phyloP scores from a whole-genome alignment of 2,329 filamentous ascomycete species.

The Hymenoscyphus infarciens region DNA sequence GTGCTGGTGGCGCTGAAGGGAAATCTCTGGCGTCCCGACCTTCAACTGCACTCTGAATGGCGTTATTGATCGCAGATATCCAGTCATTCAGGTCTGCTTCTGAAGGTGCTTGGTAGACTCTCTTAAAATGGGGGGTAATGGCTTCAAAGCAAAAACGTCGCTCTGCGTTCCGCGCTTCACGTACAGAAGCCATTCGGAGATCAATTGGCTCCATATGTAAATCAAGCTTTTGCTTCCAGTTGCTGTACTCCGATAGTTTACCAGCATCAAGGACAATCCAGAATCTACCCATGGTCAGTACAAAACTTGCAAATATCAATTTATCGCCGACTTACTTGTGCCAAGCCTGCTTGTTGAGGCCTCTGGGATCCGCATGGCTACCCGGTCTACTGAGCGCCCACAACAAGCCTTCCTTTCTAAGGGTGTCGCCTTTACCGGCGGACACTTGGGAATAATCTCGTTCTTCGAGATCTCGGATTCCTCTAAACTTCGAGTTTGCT shows the following conservation, averaged over 20 bases:
- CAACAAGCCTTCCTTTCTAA: constrained; percentile 87
- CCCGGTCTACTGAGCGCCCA: constrained; percentile 93
- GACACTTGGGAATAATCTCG: constrained; percentile 57
- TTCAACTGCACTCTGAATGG: constrained; percentile 92
- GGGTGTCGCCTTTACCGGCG: constrained; percentile 55
- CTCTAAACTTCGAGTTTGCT: constrained; percentile 69
- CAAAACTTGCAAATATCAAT: background rate
- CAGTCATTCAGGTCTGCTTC: constrained; percentile 98
- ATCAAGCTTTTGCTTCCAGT: constrained; percentile 97
- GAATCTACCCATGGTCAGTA: constrained; percentile 58
- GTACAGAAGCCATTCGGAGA: constrained; percentile 91
- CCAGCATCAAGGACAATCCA: constrained; percentile 98
- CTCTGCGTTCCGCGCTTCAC: constrained; percentile 91
- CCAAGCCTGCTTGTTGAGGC: constrained; percentile 95
- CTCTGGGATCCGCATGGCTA: constrained; percentile 91
- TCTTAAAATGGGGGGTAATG: constrained; percentile 92
- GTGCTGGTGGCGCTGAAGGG: constrained; percentile 38
- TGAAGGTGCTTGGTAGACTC: constrained; percentile 95
- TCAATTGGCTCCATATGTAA: constrained; percentile 98
- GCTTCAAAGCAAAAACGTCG: constrained; percentile 97
- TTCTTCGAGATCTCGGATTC: constrained; percentile 88
- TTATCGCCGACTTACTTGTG: constrained; percentile 72
- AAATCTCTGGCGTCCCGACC: constrained; percentile 61
- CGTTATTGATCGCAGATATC: constrained; percentile 96
- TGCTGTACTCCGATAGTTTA: constrained; percentile 95